Evolutionary conservation across 148 eudicot genomes (phyloP).

Genomic region (Dianthus caryophyllus): DNA sequence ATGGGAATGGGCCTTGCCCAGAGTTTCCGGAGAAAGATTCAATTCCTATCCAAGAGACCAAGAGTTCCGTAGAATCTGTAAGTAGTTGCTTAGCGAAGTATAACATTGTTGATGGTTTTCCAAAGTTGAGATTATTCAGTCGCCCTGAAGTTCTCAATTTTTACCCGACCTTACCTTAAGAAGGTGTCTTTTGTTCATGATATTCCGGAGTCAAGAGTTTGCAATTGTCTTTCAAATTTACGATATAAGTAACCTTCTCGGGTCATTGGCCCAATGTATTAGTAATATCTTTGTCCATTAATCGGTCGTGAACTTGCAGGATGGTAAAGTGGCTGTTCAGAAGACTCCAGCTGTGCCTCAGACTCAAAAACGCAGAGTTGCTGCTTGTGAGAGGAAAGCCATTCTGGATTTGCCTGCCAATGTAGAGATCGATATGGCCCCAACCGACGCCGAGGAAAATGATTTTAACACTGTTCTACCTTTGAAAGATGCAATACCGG

Average conservation of each 20-base stretch:
- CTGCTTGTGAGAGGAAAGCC: slow-evolving; percentile 36
- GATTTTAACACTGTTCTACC: slow-evolving; percentile 38
- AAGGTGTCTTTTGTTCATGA: too few relatives aligned
- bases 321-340: slow-evolving; percentile 28
- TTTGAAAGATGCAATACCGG: slow-evolving; percentile 37
- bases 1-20: slow-evolving; percentile 46
- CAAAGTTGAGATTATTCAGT: neutral
- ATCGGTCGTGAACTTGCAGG: slow-evolving; percentile 33
- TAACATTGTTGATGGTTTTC: slow-evolving; percentile 4
- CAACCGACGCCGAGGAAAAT: slow-evolving; percentile 27
- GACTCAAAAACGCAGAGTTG: slow-evolving; percentile 34
- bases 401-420: slow-evolving; percentile 35
- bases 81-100: slow-evolving; percentile 17
- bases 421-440: slow-evolving; percentile 35
- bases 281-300: neutral
- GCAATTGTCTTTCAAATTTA: too few relatives aligned
- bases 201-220: too few relatives aligned
- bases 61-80: slow-evolving; percentile 30
- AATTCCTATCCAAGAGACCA: slow-evolving; percentile 28
- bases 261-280: too few relatives aligned
- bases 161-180: too few relatives aligned
- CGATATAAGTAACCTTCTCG: too few relatives aligned
- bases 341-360: slow-evolving; percentile 24
- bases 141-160: too few relatives aligned
- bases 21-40: slow-evolving; percentile 40